Conservation (phyloP, 352 stramenopile species). For the Phytophthora cactorum region DNA sequence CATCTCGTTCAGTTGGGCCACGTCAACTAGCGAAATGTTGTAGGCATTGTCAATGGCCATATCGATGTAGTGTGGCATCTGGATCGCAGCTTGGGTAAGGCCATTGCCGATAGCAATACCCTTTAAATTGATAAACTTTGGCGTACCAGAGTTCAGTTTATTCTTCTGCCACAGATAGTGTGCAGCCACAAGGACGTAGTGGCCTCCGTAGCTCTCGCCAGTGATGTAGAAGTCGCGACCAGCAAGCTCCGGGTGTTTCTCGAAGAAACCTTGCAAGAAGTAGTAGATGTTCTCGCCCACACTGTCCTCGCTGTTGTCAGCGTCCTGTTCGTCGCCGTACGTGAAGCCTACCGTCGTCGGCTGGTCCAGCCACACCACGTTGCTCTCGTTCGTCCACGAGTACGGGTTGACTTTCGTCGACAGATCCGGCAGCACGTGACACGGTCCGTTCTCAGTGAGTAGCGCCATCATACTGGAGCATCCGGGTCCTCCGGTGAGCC, state of each 20-base stretch:
- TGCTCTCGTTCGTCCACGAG: slow-evolving; percentile 76
- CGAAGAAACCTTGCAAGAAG: slow-evolving; percentile 71
- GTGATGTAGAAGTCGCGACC: slow-evolving; percentile 57
- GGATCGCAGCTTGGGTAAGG: slow-evolving; percentile 50
- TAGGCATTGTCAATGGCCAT: slow-evolving; percentile 69
- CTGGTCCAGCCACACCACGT: slow-evolving; percentile 78
- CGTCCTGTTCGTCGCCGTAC: slow-evolving; percentile 45
- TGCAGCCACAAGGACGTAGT: slow-evolving; percentile 63
- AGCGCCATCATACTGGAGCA: slow-evolving; percentile 71
- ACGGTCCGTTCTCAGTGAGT: slow-evolving; percentile 75
- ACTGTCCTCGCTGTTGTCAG: slow-evolving; percentile 49
- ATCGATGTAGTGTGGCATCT: slow-evolving; percentile 45
- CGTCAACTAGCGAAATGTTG: slow-evolving; percentile 58
- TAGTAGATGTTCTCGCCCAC: slow-evolving; percentile 76
- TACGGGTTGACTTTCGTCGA: slow-evolving; percentile 61
- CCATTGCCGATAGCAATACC: slow-evolving; percentile 61
- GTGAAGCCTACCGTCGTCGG: slow-evolving; percentile 67
- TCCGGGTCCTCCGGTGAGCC: slow-evolving; percentile 67
- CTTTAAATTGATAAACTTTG: slow-evolving; percentile 45
- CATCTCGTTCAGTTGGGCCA: slow-evolving; percentile 42
- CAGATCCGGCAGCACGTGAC: slow-evolving; percentile 53
- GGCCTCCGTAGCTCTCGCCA: slow-evolving; percentile 52
- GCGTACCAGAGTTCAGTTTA: slow-evolving; percentile 23
- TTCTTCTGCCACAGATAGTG: slow-evolving; percentile 67
- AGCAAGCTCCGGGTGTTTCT: slow-evolving; percentile 65